phyloP scores from a whole-genome alignment of 2,329 filamentous ascomycete genomes.

The Talaromyces islandicus region DNA sequence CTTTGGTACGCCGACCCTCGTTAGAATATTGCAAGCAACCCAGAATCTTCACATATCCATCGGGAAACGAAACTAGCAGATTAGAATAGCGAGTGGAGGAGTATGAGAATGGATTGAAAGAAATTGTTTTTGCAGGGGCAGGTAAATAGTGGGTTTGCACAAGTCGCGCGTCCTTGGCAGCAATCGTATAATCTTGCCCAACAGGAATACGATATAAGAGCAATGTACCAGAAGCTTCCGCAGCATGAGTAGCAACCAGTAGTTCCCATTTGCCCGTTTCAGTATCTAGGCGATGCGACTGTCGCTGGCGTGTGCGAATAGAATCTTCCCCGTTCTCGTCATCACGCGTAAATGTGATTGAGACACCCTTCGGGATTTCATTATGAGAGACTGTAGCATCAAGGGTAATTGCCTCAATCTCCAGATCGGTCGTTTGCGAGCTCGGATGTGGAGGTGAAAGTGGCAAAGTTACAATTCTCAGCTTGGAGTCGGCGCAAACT shows the following conservation, averaged over 20 bases:
- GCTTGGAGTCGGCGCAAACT: slow-evolving; percentile 52
- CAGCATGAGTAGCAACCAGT: slow-evolving; percentile 42
- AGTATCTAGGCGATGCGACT: slow-evolving; percentile 13
- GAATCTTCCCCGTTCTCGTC: slow-evolving; percentile 19
- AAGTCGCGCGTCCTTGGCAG: slow-evolving; percentile 35
- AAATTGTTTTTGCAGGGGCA: slow-evolving; percentile 44
- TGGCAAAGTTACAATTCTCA: slow-evolving; percentile 51
- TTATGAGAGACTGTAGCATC: slow-evolving; percentile 43
- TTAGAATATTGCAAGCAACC: slow-evolving; percentile 43
- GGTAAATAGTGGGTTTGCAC: slow-evolving; percentile 44
- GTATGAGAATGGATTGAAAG: slow-evolving; percentile 50
- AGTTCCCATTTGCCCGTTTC: slow-evolving; percentile 33
- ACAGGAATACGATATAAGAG: slow-evolving; percentile 40
- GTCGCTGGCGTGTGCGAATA: slow-evolving; percentile 25
- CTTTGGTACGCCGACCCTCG: slow-evolving; percentile 19
- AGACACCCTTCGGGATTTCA: slow-evolving; percentile 45
- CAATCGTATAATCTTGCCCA: slow-evolving; percentile 23
- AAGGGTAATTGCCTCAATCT: slow-evolving; percentile 46
- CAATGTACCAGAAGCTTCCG: slow-evolving; percentile 40
- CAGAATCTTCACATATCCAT: slow-evolving; percentile 53
- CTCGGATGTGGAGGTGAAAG: slow-evolving; percentile 46
- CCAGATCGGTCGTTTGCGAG: slow-evolving; percentile 29
- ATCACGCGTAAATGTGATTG: slow-evolving; percentile 49
- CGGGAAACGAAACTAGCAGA: slow-evolving; percentile 49
- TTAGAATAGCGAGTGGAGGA: slow-evolving; percentile 49